Base-by-base conservation (phyloP, 2,329 filamentous ascomycete species). In the Clarireedia homoeocarpa region DNA sequence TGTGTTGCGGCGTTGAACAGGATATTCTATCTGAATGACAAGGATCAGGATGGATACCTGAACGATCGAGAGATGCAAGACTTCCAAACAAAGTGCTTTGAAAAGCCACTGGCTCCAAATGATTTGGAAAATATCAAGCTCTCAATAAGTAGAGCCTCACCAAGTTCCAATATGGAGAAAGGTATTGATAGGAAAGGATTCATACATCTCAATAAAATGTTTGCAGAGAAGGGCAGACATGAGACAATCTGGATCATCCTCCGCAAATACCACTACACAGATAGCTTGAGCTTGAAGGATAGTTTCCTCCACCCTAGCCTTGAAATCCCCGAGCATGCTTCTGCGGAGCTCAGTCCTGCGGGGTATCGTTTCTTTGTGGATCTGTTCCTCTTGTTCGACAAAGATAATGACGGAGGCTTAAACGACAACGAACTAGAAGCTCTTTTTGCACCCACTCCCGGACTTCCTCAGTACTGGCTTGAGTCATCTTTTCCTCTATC, bases 201-300 rank as follows among this genome's bases (percentile, higher is more conserved):
- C 66, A 73, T 99, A 49, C 83, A 92, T 62, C 75, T 99, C 40
- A 97, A 97, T 74, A 96, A 91, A 72, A 83, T 97, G 57, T 99
- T 96, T 69, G 94, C 91, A 0, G 92, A 97, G 70, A 97, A 97
- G 70, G 94, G 94, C 12, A 87, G 94, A 12, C 94, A 99, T 69
- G 94, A 99, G 73, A 99, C 94, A 0, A 94, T 97, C 45, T 99
- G 94, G 94, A 91, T 95, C 59, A 96, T 99, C 58, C 74, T 99
- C 59, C 83, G 94, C 56, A 91, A 94, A 63, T 96, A 96, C 65
- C 89, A 95, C 66, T 97, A 99, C 67, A 96, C 92, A 0, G 94
- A 97, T 73, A 96, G 91, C 69, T 74, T 99, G 48, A 95, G 89
- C 60, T 75, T 99, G 40, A 90, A 92, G 66, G 91, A 97, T 68